Base-by-base conservation (phyloP, 2,329 filamentous ascomycete species). In the Colletotrichum sp. region DNA sequence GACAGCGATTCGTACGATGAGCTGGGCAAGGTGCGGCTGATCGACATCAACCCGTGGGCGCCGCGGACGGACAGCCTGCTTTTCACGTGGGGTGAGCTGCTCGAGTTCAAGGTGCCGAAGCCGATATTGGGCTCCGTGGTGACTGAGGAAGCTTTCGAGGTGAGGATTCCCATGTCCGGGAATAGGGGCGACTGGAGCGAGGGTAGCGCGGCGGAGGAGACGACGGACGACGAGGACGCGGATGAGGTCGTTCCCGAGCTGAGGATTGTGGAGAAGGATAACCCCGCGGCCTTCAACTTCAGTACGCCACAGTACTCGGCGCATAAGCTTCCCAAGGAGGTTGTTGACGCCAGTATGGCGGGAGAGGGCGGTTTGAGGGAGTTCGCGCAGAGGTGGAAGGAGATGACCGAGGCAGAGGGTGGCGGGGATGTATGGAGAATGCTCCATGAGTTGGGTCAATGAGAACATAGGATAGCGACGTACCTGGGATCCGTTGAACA, bases 31-130 rank as follows among this genome's bases (percentile, higher is more conserved):
- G 94, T 97, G 3, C 94, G 96, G 87, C 88, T 99, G 13, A 93
- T 99, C 65, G 97, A 99, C 82, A 94, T 99, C 81, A 98, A 98
- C 81, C 95, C 97, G 0, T 99, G 96, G 95, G 96, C 96, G 1
- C 91, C 92, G 56, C 89, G 95, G 76, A 99, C 97, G 0, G 97
- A 99, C 85, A 94, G 95, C 6, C 85, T 98, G 60, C 88, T 98
- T 1, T 99, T 98, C 83, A 93, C 93, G 58, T 99, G 97, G 97
- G 83, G 94, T 76, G 96, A 98, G 85, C 88, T 99, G 55, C 87
- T 98, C 74, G 92, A 91, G 0, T 90, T 95, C 86, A 88, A 92
- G 43, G 91, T 94, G 10, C 89, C 91, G 2, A 83, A 85, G 58
- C 90, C 91, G 2, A 82, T 93, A 18, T 86, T 93, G 32, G 91